Conservation (phyloP, 768 basidiomycete genomes). For the Phlegmacium glaucopus region DNA sequence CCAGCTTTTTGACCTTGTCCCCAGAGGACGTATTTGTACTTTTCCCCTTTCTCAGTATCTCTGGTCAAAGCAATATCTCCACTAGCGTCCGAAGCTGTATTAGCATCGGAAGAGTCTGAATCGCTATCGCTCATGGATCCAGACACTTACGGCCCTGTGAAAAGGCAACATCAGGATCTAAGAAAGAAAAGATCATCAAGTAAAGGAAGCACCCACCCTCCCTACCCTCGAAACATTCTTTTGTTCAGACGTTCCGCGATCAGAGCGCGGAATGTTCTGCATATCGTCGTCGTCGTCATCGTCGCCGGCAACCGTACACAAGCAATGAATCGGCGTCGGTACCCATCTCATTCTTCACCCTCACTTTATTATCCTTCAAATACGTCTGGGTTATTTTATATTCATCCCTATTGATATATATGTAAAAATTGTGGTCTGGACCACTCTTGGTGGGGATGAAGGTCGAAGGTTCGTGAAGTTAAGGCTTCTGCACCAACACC, state of each 20-base stretch:
- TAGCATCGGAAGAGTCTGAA: too few relatives aligned
- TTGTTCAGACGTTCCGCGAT: slow-evolving; percentile 34
- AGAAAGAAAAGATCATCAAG: slow-evolving; percentile 2
- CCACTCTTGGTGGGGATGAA: slow-evolving; percentile 82
- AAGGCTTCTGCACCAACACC: slow-evolving; percentile 79
- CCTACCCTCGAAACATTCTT: slow-evolving; percentile 46
- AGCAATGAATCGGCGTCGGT: too few relatives aligned
- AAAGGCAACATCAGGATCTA: slow-evolving; percentile 1
- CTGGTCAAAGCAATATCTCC: too few relatives aligned
- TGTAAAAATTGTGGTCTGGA: slow-evolving; percentile 83
- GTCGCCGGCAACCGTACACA: too few relatives aligned
- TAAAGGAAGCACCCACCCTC: slow-evolving; percentile 46
- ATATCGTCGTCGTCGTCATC: slow-evolving; percentile 79
- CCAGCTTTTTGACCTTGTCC: too few relatives aligned
- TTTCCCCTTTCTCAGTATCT: too few relatives aligned
- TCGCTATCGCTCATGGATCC: slow-evolving; percentile 90
- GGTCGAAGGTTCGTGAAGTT: slow-evolving; percentile 89
- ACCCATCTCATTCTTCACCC: too few relatives aligned
- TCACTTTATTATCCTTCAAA: too few relatives aligned
- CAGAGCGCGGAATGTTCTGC: slow-evolving; percentile 72
- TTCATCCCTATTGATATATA: slow-evolving; percentile 96
- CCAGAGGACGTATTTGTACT: too few relatives aligned
- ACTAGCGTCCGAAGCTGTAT: too few relatives aligned
- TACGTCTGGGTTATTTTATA: slow-evolving; percentile 83
- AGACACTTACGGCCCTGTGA: slow-evolving; percentile 86